Percentiles rank a stretch among this genome's conserved stretches.
phyloP scores from a whole-genome alignment of 306 rosid genomes.

The Ochetophila trinervis region DNA sequence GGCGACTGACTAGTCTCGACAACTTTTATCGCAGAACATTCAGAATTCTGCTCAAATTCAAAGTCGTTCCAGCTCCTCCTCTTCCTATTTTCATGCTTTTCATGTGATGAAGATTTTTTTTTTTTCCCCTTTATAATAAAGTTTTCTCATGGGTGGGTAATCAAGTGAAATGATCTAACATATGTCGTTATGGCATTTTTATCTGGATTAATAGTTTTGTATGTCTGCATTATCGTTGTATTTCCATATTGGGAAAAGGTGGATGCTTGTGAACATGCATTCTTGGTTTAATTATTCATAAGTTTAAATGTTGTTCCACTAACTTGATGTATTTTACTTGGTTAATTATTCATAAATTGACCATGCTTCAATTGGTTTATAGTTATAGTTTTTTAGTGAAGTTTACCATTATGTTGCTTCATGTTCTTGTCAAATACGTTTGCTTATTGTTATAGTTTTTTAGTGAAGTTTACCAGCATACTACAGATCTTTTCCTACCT shows the following conservation, averaged over 20 bases:
- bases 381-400: too few species aligned
- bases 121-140: too few species aligned
- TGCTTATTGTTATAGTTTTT: too few species aligned
- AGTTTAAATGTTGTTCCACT: constrained; percentile 7
- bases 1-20: too few species aligned
- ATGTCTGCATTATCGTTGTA: too few species aligned
- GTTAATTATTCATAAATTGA: constrained; percentile 41
- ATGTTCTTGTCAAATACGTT: too few species aligned
- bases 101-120: background rate
- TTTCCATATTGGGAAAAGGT: background rate
- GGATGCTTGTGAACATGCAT: background rate
- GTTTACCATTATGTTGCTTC: too few species aligned
- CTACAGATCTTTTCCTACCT: background rate
- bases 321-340: background rate
- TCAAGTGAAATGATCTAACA: background rate
- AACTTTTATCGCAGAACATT: too few species aligned
- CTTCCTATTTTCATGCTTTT: constrained; percentile 1
- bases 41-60: too few species aligned
- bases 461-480: too few species aligned
- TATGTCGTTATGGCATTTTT: background rate
- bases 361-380: too few species aligned
- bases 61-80: too few species aligned
- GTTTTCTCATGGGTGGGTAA: background rate
- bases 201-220: background rate
- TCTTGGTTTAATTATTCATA: background rate